phyloP scores from a whole-genome alignment of 129 eudicot genomes.

The Centaurea solstitialis region DNA sequence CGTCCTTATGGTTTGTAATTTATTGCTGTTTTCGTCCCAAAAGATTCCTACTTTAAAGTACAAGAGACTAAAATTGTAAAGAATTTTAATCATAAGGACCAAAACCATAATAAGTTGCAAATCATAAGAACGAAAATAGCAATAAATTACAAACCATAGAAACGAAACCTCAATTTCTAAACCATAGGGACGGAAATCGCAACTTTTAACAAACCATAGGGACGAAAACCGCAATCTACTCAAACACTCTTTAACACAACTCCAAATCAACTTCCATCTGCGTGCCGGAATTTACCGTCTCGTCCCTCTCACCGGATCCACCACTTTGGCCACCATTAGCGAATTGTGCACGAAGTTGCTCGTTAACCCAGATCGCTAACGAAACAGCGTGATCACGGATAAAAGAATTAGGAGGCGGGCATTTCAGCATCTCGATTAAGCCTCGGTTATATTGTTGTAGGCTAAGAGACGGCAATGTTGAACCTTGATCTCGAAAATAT shows the following conservation, averaged over 20 bases:
- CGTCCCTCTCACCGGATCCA: slow-evolving; percentile 13
- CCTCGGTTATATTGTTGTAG: slow-evolving; percentile 59
- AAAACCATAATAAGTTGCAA: no score
- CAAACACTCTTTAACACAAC: neutral
- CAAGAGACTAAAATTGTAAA: no score
- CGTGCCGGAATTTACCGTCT: slow-evolving; percentile 20
- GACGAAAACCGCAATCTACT: no score
- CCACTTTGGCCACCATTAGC: slow-evolving; percentile 20
- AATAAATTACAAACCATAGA: no score
- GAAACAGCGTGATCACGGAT: slow-evolving; percentile 86
- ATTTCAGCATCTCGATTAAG: slow-evolving; percentile 56
- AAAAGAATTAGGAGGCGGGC: slow-evolving; percentile 78
- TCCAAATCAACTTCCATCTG: slow-evolving; percentile 28
- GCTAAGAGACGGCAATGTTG: slow-evolving; percentile 48
- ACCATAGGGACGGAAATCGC: no score
- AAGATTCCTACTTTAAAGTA: no score
- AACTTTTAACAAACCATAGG: no score
- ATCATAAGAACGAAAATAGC: no score
- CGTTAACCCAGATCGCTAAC: slow-evolving; percentile 70
- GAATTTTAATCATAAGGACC: no score
- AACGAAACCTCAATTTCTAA: no score
- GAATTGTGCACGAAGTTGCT: slow-evolving; percentile 47
- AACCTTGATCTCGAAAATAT: slow-evolving; percentile 45
- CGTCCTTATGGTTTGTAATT: no score
- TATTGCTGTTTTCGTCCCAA: no score